phyloP scores from a whole-genome alignment of 768 basidiomycete genomes.

The Chalciporus pseudorubinellus region DNA sequence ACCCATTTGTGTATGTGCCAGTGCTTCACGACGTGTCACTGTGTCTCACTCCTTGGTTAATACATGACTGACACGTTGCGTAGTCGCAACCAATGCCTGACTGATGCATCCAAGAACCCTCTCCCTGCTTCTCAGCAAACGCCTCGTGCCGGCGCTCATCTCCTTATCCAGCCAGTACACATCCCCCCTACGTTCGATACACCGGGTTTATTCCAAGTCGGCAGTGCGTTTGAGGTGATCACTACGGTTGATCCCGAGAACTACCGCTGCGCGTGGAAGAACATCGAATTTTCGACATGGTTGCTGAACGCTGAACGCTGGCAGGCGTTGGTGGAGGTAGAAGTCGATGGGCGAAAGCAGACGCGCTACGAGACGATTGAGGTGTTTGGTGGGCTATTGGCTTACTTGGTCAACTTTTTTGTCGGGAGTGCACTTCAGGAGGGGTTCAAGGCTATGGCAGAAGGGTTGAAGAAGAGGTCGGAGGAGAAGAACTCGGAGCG shows the following conservation, averaged over 20 bases:
- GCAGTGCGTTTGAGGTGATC: constrained; percentile 45
- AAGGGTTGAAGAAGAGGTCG: constrained; percentile 51
- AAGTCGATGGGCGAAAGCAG: constrained; percentile 42
- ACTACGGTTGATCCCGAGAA: constrained; percentile 51
- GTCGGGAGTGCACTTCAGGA: constrained; percentile 40
- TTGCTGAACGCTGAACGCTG: constrained; percentile 57
- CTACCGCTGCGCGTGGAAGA: constrained; percentile 57
- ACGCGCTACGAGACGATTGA: constrained; percentile 66
- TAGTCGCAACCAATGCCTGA: constrained; percentile 50
- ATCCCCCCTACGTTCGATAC: constrained; percentile 59
- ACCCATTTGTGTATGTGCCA: constrained; percentile 59
- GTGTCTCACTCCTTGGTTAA: not conserved
- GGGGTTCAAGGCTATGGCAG: constrained; percentile 54
- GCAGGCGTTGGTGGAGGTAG: constrained; percentile 52
- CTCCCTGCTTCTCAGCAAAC: constrained; percentile 45
- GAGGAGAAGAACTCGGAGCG: constrained; percentile 33
- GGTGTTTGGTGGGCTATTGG: constrained; percentile 55
- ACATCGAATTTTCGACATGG: constrained; percentile 41
- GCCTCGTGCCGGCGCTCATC: constrained; percentile 45
- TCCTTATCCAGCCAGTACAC: constrained; percentile 51
- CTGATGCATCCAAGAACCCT: constrained; percentile 41
- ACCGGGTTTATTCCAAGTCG: constrained; percentile 29
- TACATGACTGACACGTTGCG: not conserved
- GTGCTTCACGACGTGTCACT: not conserved
- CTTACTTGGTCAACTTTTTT: constrained; percentile 50